Evolutionary conservation across 805 yeast species (phyloP).

Genomic region (Teunomyces aglyptinius): DNA sequence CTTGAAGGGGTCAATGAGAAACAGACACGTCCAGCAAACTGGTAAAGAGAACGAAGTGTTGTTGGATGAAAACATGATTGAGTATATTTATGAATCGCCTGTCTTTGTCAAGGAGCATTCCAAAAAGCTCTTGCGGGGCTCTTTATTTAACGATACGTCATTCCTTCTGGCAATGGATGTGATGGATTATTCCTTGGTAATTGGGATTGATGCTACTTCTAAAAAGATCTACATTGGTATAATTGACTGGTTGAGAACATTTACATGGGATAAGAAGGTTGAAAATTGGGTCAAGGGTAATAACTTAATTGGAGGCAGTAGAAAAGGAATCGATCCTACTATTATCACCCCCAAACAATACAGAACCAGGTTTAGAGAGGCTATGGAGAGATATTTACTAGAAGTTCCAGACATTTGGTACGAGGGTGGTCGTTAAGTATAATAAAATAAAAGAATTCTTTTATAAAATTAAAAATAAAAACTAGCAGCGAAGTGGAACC

Average conservation of each 20-base stretch:
- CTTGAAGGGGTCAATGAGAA: constrained; percentile 96
- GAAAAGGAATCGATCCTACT: constrained; percentile 90
- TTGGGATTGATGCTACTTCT: constrained; percentile 75
- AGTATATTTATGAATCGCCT: constrained; percentile 94
- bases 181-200: constrained; percentile 95
- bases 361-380: constrained; percentile 90
- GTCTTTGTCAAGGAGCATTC: constrained; percentile 90
- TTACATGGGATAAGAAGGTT: constrained; percentile 97
- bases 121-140: constrained; percentile 79
- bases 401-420: constrained; percentile 86
- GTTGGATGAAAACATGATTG: constrained; percentile 97
- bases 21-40: constrained; percentile 93
- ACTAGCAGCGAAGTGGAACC: background rate
- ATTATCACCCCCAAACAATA: constrained; percentile 97
- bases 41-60: constrained; percentile 94
- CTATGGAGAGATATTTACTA: constrained; percentile 92
- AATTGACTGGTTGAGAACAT: constrained; percentile 89
- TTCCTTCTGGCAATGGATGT: constrained; percentile 96
- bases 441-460: too few species aligned
- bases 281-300: constrained; percentile 99
- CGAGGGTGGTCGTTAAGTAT: constrained; percentile 26
- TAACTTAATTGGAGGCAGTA: constrained; percentile 69
- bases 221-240: constrained; percentile 86
- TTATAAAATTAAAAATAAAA: too few species aligned
- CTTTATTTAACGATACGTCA: constrained; percentile 91